Evolutionary conservation across 1,139 yeast species (phyloP).

Genomic region (Ogataea hybrid): DNA sequence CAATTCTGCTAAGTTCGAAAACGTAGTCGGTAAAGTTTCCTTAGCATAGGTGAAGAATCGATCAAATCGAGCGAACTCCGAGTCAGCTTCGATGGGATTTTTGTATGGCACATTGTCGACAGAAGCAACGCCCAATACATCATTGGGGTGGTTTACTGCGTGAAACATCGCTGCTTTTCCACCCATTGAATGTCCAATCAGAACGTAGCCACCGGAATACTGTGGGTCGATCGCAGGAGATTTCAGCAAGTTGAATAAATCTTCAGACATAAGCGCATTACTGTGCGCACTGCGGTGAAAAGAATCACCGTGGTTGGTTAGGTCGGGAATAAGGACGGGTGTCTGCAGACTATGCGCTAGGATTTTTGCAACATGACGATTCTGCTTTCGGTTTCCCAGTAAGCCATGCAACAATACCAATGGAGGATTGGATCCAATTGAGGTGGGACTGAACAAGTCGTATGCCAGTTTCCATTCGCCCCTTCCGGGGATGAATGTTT

Average conservation of each 20-base stretch:
- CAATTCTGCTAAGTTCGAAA: conserved; percentile 53
- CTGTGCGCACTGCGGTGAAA: conserved; percentile 71
- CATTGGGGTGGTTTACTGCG: conserved; percentile 65
- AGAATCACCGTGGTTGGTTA: conserved; percentile 89
- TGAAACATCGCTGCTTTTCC: conserved; percentile 91
- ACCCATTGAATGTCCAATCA: conserved; percentile 96
- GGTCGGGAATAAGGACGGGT: conserved; percentile 65
- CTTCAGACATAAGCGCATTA: conserved; percentile 76
- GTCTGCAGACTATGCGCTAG: conserved; percentile 37
- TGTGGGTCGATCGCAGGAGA: conserved; percentile 1
- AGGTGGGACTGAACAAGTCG: conserved; percentile 26
- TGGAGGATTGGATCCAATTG: conserved; percentile 38
- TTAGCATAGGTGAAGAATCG: conserved; percentile 21
- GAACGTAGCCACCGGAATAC: conserved; percentile 37
- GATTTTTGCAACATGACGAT: conserved; percentile 66
- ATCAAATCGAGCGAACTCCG: conserved; percentile 29
- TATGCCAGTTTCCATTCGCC: conserved; percentile 12
- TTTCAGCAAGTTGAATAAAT: conserved; percentile 41
- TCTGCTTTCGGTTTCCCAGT: conserved; percentile 78
- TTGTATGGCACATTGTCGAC: conserved; percentile 86
- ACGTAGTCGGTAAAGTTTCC: conserved; percentile 8
- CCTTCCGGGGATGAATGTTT: not conserved
- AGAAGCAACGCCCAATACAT: conserved; percentile 62
- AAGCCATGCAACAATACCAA: conserved; percentile 82
- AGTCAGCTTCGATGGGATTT: conserved; percentile 21